Percentiles rank a stretch among this genome's conserved stretches.
Conservation (phyloP, 2,329 filamentous ascomycete genomes). For the Colletotrichum orchidophilum region DNA sequence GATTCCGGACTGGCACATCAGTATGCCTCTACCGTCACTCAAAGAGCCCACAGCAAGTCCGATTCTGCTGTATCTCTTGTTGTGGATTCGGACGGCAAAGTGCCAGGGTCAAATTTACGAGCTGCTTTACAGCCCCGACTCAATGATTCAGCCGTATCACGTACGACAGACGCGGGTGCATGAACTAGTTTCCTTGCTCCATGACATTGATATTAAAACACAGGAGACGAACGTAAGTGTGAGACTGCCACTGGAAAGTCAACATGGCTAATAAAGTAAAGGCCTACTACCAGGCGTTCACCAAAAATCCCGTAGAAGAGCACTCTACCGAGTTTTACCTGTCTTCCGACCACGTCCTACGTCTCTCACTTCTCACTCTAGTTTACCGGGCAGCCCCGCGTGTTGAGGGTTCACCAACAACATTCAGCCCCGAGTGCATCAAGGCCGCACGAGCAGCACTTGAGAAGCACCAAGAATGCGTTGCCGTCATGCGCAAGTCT, state of each 20-base stretch:
- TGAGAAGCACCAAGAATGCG: constrained; percentile 50
- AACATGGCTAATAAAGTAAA: not conserved
- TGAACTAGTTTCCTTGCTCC: constrained; percentile 43
- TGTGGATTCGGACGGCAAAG: constrained; percentile 60
- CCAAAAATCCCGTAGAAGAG: constrained; percentile 27
- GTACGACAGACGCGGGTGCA: constrained; percentile 46
- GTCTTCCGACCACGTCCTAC: constrained; percentile 52
- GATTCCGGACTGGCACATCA: constrained; percentile 68
- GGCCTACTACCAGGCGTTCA: not conserved
- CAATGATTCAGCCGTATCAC: constrained; percentile 46
- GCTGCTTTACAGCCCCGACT: constrained; percentile 58
- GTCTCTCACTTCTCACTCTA: constrained; percentile 51
- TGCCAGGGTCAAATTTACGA: constrained; percentile 67
- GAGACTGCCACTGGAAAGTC: not conserved
- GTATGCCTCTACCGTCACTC: constrained; percentile 35
- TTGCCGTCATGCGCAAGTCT: constrained; percentile 47
- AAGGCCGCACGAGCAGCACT: constrained; percentile 53
- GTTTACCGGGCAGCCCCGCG: constrained; percentile 53
- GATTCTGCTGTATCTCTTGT: constrained; percentile 48
- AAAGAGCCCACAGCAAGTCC: not conserved
- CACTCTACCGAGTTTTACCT: constrained; percentile 46
- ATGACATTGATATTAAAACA: constrained; percentile 42
- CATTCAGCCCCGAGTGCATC: constrained; percentile 54
- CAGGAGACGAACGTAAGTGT: constrained; percentile 30
- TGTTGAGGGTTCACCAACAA: constrained; percentile 39